Base-by-base conservation (phyloP, 352 stramenopile species). In the Aphanomyces invadans region DNA sequence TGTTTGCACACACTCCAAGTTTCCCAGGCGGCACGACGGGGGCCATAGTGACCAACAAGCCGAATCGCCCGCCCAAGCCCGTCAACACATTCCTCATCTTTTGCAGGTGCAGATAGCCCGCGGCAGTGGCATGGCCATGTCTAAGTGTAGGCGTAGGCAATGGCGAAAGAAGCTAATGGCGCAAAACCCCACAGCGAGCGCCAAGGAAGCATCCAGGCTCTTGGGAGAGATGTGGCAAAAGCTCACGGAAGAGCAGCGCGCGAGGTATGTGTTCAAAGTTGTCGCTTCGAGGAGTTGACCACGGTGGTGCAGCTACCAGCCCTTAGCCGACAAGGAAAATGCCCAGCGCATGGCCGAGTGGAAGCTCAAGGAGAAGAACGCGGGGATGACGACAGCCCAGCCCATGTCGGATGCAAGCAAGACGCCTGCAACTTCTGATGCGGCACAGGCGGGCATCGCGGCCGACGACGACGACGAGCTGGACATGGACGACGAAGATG, bases 71-170 rank as follows among this genome's bases (percentile, higher is more conserved):
- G 25, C 83, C 83, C 4, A 92, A 92, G 70, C 83, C 83, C 31
- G 83, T 92, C 23, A 92, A 92, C 62, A 90, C 83, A 28, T 92
- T 92, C 53, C 73, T 92, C 32, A 89, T 92, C 80, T 92, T 92
- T 66, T 92, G 83, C 51, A 74, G 81, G 70, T 77, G 62, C 45
- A 21, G 17, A 25, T 33, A 29, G 29, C 36, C 26, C 44, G 15
- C 17, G n/a, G n/a, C n/a, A n/a, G n/a, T n/a, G n/a, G n/a, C n/a
- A n/a, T n/a, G n/a, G n/a, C n/a, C n/a, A n/a, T n/a, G n/a, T n/a
- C n/a, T n/a, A n/a, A n/a, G n/a, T n/a, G n/a, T n/a, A n/a, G n/a
- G n/a, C n/a, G 28, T 65, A 86, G 76, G 19, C 78, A 89, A 73
- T 89, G 81, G 70, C 72, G 83, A 25, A 91, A 91, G 72, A 87